These are phyloP conservation scores for Gloeostereum incarnatum DNA, from an alignment of 768 basidiomycete species.

Conservation along the genomic window DNA sequence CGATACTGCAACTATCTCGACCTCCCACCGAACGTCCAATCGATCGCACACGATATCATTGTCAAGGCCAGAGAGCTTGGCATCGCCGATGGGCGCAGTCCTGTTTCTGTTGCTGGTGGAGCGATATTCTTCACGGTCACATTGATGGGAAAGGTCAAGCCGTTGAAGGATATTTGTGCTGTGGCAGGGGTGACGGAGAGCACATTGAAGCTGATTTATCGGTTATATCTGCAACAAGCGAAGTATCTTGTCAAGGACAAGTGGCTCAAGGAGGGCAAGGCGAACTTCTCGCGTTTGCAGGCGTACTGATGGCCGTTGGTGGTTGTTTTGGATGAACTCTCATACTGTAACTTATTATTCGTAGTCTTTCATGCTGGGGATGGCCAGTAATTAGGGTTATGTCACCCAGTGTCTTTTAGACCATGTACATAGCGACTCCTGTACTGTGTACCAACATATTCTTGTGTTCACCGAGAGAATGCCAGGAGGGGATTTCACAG, in stretches of 20 bases:
- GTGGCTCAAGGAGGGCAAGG: conserved; percentile 78
- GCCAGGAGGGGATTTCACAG: no score
- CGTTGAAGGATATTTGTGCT: conserved; percentile 76
- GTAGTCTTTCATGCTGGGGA: no score
- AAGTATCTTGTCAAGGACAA: conserved; percentile 78
- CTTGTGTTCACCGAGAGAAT: no score
- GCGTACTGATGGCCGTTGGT: neutral
- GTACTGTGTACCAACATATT: neutral
- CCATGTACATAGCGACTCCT: no score
- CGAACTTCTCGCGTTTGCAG: conserved; percentile 37
- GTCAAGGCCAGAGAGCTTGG: conserved; percentile 72
- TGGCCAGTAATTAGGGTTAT: no score
- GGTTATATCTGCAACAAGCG: conserved; percentile 63
- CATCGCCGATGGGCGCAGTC: conserved; percentile 89
- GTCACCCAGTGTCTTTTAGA: no score
- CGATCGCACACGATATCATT: conserved; percentile 79
- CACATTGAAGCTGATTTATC: conserved; percentile 88
- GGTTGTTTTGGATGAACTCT: no score
- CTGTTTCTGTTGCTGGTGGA: conserved; percentile 97
- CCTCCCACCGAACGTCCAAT: conserved; percentile 72
- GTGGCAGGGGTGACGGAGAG: conserved; percentile 95
- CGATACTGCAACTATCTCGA: conserved; percentile 93
- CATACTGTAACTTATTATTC: no score
- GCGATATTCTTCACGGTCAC: conserved; percentile 91
- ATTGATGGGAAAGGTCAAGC: conserved; percentile 65